Evolutionary conservation across 2,329 filamentous ascomycete species (phyloP).

Genomic region (Fusarium mundagurra): DNA sequence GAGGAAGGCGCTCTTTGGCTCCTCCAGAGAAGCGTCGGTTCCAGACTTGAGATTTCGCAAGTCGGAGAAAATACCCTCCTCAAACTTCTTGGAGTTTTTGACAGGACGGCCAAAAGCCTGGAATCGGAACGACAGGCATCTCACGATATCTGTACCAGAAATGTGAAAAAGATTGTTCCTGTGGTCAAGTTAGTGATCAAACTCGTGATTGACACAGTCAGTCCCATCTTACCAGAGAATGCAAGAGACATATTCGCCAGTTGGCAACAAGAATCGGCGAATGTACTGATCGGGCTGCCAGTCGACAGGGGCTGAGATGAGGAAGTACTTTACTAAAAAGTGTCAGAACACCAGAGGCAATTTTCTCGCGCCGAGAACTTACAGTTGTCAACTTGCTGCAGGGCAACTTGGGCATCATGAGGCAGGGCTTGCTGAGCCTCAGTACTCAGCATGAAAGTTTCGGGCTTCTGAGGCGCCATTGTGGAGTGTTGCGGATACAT

Average conservation of each 20-base stretch:
- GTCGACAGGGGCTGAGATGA: constrained; percentile 97
- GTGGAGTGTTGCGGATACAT: constrained; percentile 87
- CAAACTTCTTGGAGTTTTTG: constrained; percentile 99
- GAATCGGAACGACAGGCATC: constrained; percentile 97
- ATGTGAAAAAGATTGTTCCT: constrained; percentile 98
- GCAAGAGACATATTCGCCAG: constrained; percentile 98
- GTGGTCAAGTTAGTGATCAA: constrained; percentile 2
- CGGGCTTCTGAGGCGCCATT: constrained; percentile 95
- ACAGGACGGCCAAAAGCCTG: constrained; percentile 98
- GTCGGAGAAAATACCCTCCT: constrained; percentile 99
- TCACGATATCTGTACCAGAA: constrained; percentile 97
- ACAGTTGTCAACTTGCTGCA: constrained; percentile 99
- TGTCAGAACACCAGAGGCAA: constrained; percentile 20
- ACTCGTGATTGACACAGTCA: neutral
- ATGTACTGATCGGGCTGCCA: constrained; percentile 98
- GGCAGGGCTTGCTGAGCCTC: constrained; percentile 97
- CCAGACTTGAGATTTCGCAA: constrained; percentile 97
- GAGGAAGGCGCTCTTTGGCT: constrained; percentile 97
- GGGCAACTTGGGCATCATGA: constrained; percentile 93
- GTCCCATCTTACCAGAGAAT: constrained; percentile 75
- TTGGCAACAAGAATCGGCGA: constrained; percentile 91
- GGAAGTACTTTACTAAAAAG: constrained; percentile 94
- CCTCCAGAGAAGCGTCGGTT: constrained; percentile 96
- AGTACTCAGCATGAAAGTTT: constrained; percentile 98
- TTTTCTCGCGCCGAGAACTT: constrained; percentile 51